Evolutionary conservation across 345 rosid genomes (phyloP).

Genomic region (Mallotus nudiflorus): DNA sequence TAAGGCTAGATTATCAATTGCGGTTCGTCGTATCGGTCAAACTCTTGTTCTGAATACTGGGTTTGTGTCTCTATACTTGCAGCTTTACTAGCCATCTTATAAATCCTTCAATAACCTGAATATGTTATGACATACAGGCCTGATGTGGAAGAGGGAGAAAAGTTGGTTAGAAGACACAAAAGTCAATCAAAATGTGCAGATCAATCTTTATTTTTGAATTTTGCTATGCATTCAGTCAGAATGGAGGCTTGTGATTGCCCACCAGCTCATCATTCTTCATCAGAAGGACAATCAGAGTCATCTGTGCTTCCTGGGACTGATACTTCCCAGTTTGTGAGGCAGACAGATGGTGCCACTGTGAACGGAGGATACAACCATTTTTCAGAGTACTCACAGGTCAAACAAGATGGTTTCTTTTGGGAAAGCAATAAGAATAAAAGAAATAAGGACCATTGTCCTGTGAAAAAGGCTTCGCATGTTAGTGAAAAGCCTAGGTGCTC

Average conservation of each 20-base stretch:
- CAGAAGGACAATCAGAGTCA: conserved; percentile 52
- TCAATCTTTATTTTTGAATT: conserved; percentile 79
- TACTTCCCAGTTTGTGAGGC: conserved; percentile 44
- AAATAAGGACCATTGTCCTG: conserved; percentile 53
- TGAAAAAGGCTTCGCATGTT: conserved; percentile 57
- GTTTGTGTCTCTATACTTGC: conserved; percentile 36
- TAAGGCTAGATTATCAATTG: conserved; percentile 85
- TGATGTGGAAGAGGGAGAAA: conserved; percentile 92
- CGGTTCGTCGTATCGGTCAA: conserved; percentile 87
- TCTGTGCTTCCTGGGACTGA: conserved; percentile 60
- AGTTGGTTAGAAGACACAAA: conserved; percentile 68
- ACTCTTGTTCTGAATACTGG: conserved; percentile 89
- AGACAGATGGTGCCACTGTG: conserved; percentile 38
- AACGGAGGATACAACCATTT: conserved; percentile 39
- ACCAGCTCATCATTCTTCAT: conserved; percentile 49
- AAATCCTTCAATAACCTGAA: conserved; percentile 13
- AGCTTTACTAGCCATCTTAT: neutral
- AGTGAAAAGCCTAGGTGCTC: conserved; percentile 73
- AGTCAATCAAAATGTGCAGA: conserved; percentile 84
- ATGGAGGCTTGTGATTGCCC: conserved; percentile 99
- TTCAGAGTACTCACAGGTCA: conserved; percentile 52
- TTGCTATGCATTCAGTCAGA: conserved; percentile 98
- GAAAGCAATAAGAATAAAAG: conserved; percentile 51
- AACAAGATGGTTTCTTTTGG: conserved; percentile 58
- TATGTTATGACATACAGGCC: conserved; percentile 51